Percentiles rank a stretch among this genome's conserved stretches.
These are phyloP conservation scores for Scheffersomyces titani DNA, from an alignment of 1,139 yeast species.

Conservation along the genomic window DNA sequence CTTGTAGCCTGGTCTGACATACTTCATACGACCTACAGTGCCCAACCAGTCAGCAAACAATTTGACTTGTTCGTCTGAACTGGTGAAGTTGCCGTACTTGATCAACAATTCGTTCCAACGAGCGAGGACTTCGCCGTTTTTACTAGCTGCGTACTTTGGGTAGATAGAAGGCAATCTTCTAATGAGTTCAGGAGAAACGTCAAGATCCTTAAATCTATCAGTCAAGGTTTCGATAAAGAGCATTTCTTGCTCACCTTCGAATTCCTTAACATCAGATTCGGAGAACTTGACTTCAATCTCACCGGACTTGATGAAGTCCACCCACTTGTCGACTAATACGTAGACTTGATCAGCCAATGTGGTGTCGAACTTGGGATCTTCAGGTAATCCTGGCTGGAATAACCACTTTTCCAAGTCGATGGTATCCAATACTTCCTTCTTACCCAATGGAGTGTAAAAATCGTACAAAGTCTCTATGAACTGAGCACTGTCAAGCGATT, in stretches of 20 bases:
- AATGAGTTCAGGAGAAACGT: constrained; percentile 17
- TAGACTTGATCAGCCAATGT: constrained; percentile 35
- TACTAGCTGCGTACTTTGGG: constrained; percentile 23
- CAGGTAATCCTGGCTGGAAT: constrained; percentile 29
- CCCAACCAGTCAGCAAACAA: constrained; percentile 41
- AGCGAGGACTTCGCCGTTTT: constrained; percentile 36
- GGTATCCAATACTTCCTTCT: constrained; percentile 17
- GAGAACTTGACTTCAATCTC: constrained; percentile 11
- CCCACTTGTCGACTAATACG: constrained; percentile 28
- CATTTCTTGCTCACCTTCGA: constrained; percentile 37
- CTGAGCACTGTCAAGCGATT: constrained; percentile 31
- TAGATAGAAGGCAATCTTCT: constrained; percentile 24
- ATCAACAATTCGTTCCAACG: constrained; percentile 35
- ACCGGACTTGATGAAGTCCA: constrained; percentile 9
- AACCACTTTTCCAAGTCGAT: constrained; percentile 33
- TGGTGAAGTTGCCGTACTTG: constrained; percentile 23
- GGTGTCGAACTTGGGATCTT: constrained; percentile 28
- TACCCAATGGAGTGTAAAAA: constrained; percentile 25
- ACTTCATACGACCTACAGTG: constrained; percentile 46
- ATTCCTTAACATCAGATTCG: constrained; percentile 23
- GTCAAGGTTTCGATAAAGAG: constrained; percentile 35
- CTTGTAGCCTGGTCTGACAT: constrained; percentile 42
- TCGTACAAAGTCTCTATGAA: constrained; percentile 32
- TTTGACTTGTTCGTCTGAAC: constrained; percentile 18
- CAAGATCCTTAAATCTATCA: constrained; percentile 18